Evolutionary conservation across 768 basidiomycete species (phyloP).

Genomic region (Collybiopsis luxurians): DNA sequence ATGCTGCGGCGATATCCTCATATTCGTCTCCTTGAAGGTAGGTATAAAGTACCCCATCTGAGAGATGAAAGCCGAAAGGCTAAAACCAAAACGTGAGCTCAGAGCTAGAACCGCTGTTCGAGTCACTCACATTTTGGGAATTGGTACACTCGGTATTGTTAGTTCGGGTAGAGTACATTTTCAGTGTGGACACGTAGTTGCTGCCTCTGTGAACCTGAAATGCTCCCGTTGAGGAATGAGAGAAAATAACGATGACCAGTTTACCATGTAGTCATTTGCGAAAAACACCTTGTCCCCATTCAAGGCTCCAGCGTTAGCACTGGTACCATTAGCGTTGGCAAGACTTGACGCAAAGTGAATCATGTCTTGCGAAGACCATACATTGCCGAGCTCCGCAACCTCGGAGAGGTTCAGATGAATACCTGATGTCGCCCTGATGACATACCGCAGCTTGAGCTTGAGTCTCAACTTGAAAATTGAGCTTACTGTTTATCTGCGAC

Average conservation of each 20-base stretch:
- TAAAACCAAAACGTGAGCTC: constrained; percentile 16
- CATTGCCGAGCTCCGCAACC: constrained; percentile 33
- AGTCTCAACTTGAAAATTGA: neutral
- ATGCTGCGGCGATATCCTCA: constrained; percentile 66
- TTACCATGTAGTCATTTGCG: constrained; percentile 53
- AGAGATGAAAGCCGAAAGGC: constrained; percentile 68
- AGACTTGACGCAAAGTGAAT: constrained; percentile 24
- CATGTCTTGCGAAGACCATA: constrained; percentile 33
- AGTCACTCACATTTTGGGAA: constrained; percentile 49
- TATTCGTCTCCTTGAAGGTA: constrained; percentile 68
- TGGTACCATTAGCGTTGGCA: constrained; percentile 4
- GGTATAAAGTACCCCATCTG: constrained; percentile 63
- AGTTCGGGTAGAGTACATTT: constrained; percentile 61
- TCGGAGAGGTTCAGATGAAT: constrained; percentile 42
- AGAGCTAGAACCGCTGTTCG: no score
- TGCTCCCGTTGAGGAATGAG: neutral
- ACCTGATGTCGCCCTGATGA: constrained; percentile 34
- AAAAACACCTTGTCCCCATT: constrained; percentile 24
- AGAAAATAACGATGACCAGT: constrained; percentile 1
- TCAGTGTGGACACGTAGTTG: constrained; percentile 58
- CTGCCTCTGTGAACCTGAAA: constrained; percentile 58
- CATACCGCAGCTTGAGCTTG: neutral
- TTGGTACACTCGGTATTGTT: constrained; percentile 67
- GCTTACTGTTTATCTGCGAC: constrained; percentile 44
- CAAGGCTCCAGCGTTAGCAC: constrained; percentile 20